Evolutionary conservation across 2,329 filamentous ascomycete genomes (phyloP).

Genomic region (Epichloe scottii): DNA sequence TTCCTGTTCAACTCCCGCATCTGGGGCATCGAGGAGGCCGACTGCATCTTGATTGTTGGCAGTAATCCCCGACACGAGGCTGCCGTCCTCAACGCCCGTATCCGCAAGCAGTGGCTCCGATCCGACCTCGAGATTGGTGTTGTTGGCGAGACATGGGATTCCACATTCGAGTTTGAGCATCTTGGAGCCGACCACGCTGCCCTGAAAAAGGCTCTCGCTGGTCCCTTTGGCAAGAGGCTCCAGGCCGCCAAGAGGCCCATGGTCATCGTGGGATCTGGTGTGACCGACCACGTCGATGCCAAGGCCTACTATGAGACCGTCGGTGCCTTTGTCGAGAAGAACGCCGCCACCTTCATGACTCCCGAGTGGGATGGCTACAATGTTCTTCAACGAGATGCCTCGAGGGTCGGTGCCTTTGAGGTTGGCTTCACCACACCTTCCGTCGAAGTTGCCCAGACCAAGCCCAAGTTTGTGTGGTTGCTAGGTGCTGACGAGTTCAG

Average conservation of each 20-base stretch:
- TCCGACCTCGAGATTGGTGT: constrained; percentile 89
- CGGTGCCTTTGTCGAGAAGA: constrained; percentile 84
- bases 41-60: constrained; percentile 81
- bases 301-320: constrained; percentile 90
- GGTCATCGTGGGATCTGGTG: constrained; percentile 89
- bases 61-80: constrained; percentile 95
- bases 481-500: constrained; percentile 88
- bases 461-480: constrained; percentile 92
- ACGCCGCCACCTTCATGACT: constrained; percentile 76
- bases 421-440: constrained; percentile 88
- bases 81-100: constrained; percentile 87
- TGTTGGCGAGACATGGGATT: constrained; percentile 81
- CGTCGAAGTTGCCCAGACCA: constrained; percentile 65
- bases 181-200: constrained; percentile 67
- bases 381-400: constrained; percentile 85
- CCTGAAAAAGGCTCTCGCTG: constrained; percentile 74
- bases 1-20: constrained; percentile 96
- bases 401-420: constrained; percentile 86
- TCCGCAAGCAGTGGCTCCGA: constrained; percentile 93
- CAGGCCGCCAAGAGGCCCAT: constrained; percentile 80
- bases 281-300: constrained; percentile 80
- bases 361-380: constrained; percentile 97
- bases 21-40: constrained; percentile 84
- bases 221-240: constrained; percentile 87
- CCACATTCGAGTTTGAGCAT: constrained; percentile 91